Conservation (phyloP, 1,284 basidiomycete species). For the Papiliotrema flavescens region DNA sequence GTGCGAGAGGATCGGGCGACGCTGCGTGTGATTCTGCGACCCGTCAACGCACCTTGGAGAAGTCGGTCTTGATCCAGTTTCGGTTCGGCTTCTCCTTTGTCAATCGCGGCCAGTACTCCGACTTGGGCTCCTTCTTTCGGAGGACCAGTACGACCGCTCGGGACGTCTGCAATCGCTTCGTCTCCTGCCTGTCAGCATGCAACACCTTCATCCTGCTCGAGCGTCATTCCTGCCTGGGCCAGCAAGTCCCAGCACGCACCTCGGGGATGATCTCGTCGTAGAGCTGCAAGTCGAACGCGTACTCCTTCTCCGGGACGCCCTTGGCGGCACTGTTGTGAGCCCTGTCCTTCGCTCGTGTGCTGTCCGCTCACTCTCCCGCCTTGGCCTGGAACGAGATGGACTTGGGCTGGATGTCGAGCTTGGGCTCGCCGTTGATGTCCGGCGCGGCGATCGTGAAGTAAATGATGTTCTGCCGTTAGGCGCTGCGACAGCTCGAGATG, state of each 20-base stretch:
- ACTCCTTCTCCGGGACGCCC: constrained; percentile 60
- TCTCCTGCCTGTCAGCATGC: constrained; percentile 55
- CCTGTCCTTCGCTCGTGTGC: no score
- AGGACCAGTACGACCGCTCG: constrained; percentile 66
- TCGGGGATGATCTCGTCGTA: constrained; percentile 70
- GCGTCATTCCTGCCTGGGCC: no score
- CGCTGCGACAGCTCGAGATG: constrained; percentile 47
- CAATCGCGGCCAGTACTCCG: constrained; percentile 84
- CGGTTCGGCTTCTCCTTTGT: constrained; percentile 79
- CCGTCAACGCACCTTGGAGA: constrained; percentile 63
- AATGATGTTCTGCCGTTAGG: constrained; percentile 64
- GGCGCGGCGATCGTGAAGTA: constrained; percentile 80
- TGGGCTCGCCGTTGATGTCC: constrained; percentile 64
- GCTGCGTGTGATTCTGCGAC: no score
- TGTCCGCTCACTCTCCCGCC: constrained; percentile 60
- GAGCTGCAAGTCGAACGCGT: constrained; percentile 68
- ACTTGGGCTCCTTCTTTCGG: constrained; percentile 70
- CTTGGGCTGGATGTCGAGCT: constrained; percentile 63
- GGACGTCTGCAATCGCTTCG: constrained; percentile 59
- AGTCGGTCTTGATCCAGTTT: constrained; percentile 84
- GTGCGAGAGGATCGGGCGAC: no score
- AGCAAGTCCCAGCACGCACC: constrained; percentile 51
- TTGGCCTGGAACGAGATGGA: constrained; percentile 67
- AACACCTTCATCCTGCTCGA: neutral
- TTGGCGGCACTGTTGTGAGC: constrained; percentile 51